Base-by-base conservation (phyloP, 805 yeast genomes). In the Ogataea neopini region DNA sequence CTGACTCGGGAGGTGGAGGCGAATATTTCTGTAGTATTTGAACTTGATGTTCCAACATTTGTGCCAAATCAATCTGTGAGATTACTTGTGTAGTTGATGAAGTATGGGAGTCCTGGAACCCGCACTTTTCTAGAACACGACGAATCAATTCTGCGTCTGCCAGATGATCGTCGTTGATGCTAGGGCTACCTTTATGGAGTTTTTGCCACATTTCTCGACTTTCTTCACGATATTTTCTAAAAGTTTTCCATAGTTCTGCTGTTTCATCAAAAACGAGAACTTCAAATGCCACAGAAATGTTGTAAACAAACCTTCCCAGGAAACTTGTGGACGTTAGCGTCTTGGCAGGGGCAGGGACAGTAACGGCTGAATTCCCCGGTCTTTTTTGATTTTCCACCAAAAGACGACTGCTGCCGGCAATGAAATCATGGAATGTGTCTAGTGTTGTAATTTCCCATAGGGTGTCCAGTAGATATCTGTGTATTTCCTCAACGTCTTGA, bases 11-110 rank as follows among this genome's bases (percentile, higher is more conserved):
- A 0, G 80, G 72, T 1, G 76, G 69, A 0, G 79, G 70, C 1
- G 86, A 83, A 52, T 67, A 72, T 0, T 72, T 62, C 53, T 83
- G 86, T 18, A 82, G 58, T 5, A 77, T 63, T 20, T 70, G 68
- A 3, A 83, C 76, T 50, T 83, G 87, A 37, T 74, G 71, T 35
- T 77, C 76, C 17, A 83, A 62, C 43, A 83, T 60, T 11, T 68
- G 66, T 8, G 76, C 70, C 11, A 83, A 54, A 56, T 80, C 86
- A 32, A 72, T 70, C 44, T 77, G 77, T 1, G 86, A 76, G 1
- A 79, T 61, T 5, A 79, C 67, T 1, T 68, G 47, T 7, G 69
- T 47, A 7, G 38, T 25, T 7, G 32, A 13, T 4, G 47, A 10
- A 9, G 35, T 10, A 6, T 11, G 6, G 6, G 19, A 10, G 6